These are phyloP conservation scores for Dictyostelium firmibasis DNA, from an alignment of 78 protist species.

Conservation along the genomic window DNA sequence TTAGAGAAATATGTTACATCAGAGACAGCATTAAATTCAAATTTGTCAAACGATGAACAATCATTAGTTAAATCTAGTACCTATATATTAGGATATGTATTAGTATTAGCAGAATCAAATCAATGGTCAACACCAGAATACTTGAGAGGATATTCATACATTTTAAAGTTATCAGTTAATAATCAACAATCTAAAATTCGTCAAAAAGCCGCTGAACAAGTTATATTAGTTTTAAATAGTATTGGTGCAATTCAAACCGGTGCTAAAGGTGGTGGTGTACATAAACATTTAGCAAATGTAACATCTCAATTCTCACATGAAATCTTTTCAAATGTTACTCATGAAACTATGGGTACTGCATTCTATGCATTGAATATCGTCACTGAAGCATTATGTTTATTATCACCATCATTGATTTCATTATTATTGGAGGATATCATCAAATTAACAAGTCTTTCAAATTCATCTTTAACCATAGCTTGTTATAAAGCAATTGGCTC, in stretches of 20 bases:
- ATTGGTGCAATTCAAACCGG: constrained; percentile 23
- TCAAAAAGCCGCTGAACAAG: constrained; percentile 45
- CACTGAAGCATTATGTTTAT: constrained; percentile 17
- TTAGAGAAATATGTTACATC: neutral
- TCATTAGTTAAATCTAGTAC: constrained; percentile 14
- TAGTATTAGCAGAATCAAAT: neutral
- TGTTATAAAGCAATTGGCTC: constrained; percentile 57
- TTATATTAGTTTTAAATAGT: constrained; percentile 32
- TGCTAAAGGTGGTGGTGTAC: neutral
- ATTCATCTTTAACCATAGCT: neutral
- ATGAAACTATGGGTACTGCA: constrained; percentile 5
- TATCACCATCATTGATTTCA: constrained; percentile 42
- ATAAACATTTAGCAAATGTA: neutral
- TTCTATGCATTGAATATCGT: neutral
- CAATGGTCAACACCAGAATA: constrained; percentile 7
- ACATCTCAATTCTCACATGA: constrained; percentile 14
- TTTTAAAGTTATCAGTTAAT: constrained; percentile 20
- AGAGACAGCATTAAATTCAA: neutral
- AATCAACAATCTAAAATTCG: constrained; percentile 26
- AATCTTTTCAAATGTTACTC: neutral
- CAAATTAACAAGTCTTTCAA: constrained; percentile 12
- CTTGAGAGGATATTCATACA: neutral
- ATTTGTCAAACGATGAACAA: neutral
- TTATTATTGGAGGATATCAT: constrained; percentile 26
- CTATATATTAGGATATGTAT: constrained; percentile 9